phyloP scores from a whole-genome alignment of 2,329 filamentous ascomycete genomes.

The Microascus cirrosus region DNA sequence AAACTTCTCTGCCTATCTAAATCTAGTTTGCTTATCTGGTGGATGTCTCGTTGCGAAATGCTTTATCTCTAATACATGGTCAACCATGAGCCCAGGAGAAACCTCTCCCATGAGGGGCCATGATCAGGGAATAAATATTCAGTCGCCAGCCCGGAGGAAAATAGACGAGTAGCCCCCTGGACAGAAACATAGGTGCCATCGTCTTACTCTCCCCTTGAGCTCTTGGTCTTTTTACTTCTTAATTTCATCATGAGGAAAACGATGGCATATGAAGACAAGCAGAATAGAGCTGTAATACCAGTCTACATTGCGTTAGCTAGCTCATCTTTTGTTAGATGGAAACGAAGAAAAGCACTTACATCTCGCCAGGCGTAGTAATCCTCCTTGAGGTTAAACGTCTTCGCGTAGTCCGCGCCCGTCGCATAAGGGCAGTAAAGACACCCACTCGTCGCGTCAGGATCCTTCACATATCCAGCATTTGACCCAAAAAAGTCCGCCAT shows the following conservation, averaged over 20 bases:
- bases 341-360: slow-evolving; percentile 16
- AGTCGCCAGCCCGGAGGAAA: no score
- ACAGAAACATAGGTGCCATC: no score
- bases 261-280: slow-evolving; percentile 37
- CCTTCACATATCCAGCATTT: slow-evolving; percentile 41
- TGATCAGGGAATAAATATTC: no score
- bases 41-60: no score
- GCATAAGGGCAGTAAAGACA: slow-evolving; percentile 54
- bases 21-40: no score
- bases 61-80: no score
- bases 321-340: not conserved
- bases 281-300: slow-evolving; percentile 46
- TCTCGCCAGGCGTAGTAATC: slow-evolving; percentile 59
- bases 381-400: slow-evolving; percentile 44
- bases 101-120: no score
- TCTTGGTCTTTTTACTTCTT: slow-evolving; percentile 35
- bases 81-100: no score
- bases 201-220: not conserved
- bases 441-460: slow-evolving; percentile 41
- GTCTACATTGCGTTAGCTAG: slow-evolving; percentile 11
- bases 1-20: no score
- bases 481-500: slow-evolving; percentile 38
- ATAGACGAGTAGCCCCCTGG: no score
- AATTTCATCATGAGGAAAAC: slow-evolving; percentile 36
- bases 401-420: slow-evolving; percentile 47